Conservation (phyloP, 208 protist genomes). For the Crithidia mellificae region DNA sequence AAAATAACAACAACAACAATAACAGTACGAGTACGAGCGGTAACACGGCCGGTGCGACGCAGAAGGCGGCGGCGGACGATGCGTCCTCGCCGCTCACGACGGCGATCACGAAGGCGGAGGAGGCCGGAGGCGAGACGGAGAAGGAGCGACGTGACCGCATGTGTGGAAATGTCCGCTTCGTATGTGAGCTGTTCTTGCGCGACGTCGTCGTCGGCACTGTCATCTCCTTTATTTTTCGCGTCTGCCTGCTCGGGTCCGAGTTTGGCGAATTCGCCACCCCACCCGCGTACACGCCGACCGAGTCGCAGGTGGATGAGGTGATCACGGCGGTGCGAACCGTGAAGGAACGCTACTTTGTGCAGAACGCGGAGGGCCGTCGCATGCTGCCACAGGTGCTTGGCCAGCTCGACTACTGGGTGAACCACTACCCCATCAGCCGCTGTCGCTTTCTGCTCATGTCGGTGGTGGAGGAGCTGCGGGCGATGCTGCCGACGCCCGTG, state of each 20-base stretch:
- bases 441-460: conserved; percentile 73
- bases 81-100: conserved; percentile 1
- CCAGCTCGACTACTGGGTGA: conserved; percentile 62
- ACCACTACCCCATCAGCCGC: conserved; percentile 61
- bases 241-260: conserved; percentile 51
- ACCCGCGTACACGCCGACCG: conserved; percentile 63
- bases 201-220: conserved; percentile 62
- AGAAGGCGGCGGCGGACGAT: not conserved
- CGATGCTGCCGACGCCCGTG: conserved; percentile 14
- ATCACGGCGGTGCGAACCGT: conserved; percentile 56
- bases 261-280: conserved; percentile 46
- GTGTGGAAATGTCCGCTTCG: conserved; percentile 79
- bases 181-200: conserved; percentile 74
- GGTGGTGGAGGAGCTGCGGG: conserved; percentile 44
- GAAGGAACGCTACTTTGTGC: conserved; percentile 51
- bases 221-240: conserved; percentile 62
- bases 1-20: conserved; percentile 1
- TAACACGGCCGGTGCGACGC: too few species aligned
- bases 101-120: conserved; percentile 7
- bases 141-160: conserved; percentile 62
- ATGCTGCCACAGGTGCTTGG: conserved; percentile 50
- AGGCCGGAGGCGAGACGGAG: conserved; percentile 30
- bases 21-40: not conserved
- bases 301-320: conserved; percentile 71
- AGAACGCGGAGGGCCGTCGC: conserved; percentile 36